Evolutionary conservation across 1,284 basidiomycete genomes (phyloP).

Genomic region (Cryptococcus sp.): DNA sequence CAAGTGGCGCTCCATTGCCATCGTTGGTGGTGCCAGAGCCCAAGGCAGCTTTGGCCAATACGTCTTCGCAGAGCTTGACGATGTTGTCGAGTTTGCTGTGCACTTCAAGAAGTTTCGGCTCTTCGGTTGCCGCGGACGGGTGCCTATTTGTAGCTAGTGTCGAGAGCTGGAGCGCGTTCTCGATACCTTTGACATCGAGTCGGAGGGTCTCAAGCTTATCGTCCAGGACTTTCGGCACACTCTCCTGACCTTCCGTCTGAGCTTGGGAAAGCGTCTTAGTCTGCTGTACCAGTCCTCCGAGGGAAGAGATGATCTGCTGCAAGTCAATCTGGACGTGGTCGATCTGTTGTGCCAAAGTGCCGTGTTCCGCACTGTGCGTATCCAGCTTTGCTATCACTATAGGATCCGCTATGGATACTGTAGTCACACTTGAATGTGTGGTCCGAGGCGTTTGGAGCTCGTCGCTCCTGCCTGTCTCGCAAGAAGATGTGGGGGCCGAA

Average conservation of each 20-base stretch:
- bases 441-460: conserved; percentile 15
- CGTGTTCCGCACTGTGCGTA: conserved; percentile 32
- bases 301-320: conserved; percentile 21
- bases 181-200: conserved; percentile 34
- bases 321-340: conserved; percentile 31
- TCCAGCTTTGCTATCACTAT: conserved; percentile 32
- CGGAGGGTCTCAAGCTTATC: conserved; percentile 26
- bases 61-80: conserved; percentile 38
- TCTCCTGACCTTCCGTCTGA: not conserved
- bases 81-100: conserved; percentile 46
- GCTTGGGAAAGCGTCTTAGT: conserved; percentile 5
- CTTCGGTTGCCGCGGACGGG: not conserved
- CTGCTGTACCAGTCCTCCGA: conserved; percentile 17
- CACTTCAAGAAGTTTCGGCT: conserved; percentile 22
- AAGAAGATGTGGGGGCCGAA: conserved; percentile 16
- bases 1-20: not conserved
- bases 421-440: conserved; percentile 13
- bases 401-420: conserved; percentile 15
- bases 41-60: conserved; percentile 16
- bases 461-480: conserved; percentile 15
- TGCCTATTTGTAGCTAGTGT: conserved; percentile 23
- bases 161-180: conserved; percentile 35
- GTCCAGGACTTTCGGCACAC: conserved; percentile 19
- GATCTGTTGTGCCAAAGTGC: conserved; percentile 25
- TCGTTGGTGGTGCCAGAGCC: not conserved